phyloP scores from a whole-genome alignment of 1,284 basidiomycete genomes.

The Crucibulum cyathiforme region DNA sequence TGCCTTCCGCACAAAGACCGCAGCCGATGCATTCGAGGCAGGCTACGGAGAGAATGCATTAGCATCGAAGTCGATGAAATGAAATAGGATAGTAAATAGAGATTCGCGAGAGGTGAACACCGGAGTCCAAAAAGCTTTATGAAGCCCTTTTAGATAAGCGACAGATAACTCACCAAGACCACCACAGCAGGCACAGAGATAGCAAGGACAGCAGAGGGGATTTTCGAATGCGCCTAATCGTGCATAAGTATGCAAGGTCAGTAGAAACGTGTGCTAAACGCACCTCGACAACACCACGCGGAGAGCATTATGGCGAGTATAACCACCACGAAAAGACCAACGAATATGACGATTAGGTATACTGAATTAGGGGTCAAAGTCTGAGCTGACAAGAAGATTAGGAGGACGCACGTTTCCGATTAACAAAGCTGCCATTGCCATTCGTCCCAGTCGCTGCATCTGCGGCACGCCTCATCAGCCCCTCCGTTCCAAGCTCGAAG shows the following conservation, averaged over 20 bases:
- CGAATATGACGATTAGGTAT: conserved; percentile 64
- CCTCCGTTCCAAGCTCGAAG: conserved; percentile 17
- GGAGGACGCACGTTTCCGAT: conserved; percentile 12
- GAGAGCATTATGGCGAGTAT: conserved; percentile 58
- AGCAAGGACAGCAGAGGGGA: conserved; percentile 67
- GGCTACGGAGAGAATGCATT: conserved; percentile 30
- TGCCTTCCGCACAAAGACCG: conserved; percentile 57
- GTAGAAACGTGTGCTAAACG: conserved; percentile 6
- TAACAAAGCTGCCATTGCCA: conserved; percentile 37
- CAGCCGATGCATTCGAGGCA: conserved; percentile 63
- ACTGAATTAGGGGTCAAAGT: conserved; percentile 22
- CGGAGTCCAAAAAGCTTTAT: not conserved
- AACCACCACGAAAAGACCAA: conserved; percentile 58
- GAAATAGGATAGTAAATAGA: not conserved
- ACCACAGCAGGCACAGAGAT: conserved; percentile 69
- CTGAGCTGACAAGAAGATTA: not conserved
- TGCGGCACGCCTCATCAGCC: conserved; percentile 39
- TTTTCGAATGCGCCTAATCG: conserved; percentile 58
- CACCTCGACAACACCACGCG: conserved; percentile 65
- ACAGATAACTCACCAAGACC: conserved; percentile 54
- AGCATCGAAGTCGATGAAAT: not conserved
- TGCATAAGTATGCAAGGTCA: not conserved
- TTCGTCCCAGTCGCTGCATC: conserved; percentile 7
- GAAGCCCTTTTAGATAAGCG: not conserved
- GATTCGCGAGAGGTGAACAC: not conserved